A percentile compares a stretch with the other conserved stretches of the same genome.
Conservation (phyloP, 306 rosid genomes). For the Trichosanthes truncata region DNA sequence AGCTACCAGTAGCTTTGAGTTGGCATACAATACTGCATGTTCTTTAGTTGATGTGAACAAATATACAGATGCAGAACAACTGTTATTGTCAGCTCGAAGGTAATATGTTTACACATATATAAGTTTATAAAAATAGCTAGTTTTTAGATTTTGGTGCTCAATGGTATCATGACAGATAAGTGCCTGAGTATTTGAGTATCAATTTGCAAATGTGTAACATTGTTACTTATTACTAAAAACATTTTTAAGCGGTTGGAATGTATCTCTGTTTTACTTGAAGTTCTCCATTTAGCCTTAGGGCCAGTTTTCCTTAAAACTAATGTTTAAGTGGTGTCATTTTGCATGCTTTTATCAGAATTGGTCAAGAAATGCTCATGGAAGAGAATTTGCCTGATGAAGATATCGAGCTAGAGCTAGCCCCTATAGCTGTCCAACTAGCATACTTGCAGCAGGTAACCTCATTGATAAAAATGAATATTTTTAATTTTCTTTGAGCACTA, state of each 20-base stretch:
- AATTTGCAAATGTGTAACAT: neutral
- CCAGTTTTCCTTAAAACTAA: neutral
- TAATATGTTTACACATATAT: slow-evolving; percentile 20
- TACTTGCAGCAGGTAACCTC: slow-evolving; percentile 76
- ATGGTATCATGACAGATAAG: neutral
- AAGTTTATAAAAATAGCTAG: neutral
- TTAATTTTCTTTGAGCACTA: slow-evolving; percentile 8
- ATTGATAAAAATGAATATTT: neutral
- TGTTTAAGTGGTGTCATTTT: neutral
- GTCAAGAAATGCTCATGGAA: slow-evolving; percentile 57
- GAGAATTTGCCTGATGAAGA: slow-evolving; percentile 74
- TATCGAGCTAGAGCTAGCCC: slow-evolving; percentile 77
- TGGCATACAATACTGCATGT: slow-evolving; percentile 92
- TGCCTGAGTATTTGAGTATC: neutral
- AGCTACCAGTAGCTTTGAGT: slow-evolving; percentile 83
- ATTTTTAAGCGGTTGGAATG: neutral
- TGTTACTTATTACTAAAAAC: neutral
- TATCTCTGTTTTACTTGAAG: neutral
- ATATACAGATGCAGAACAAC: slow-evolving; percentile 81
- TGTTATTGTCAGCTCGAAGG: slow-evolving; percentile 79
- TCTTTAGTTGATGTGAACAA: slow-evolving; percentile 61
- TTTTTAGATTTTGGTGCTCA: neutral
- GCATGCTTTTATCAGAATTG: slow-evolving; percentile 50
- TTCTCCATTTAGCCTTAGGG: neutral
- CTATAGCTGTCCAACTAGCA: slow-evolving; percentile 87